phyloP scores from a whole-genome alignment of 768 basidiomycete genomes.

The Panus rudis region DNA sequence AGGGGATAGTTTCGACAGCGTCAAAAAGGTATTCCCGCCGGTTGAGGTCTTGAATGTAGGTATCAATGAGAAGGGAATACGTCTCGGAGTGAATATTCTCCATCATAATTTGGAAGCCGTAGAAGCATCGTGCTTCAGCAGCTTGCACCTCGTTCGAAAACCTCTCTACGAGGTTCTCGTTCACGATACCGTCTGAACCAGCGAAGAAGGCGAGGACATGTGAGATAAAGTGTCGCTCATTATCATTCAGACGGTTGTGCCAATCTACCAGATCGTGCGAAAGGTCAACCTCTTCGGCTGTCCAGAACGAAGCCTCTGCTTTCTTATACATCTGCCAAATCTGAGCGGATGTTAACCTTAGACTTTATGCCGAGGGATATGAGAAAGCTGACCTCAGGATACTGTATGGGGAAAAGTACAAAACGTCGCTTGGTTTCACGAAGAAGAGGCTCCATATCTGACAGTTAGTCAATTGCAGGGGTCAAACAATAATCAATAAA shows the following conservation, averaged over 20 bases:
- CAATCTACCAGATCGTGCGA: slow-evolving; percentile 83
- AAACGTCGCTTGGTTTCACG: slow-evolving; percentile 74
- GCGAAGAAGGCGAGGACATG: slow-evolving; percentile 96
- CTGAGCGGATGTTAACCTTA: slow-evolving; percentile 29
- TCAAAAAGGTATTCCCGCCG: slow-evolving; percentile 82
- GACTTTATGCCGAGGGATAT: neutral
- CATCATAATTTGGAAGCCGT: slow-evolving; percentile 99
- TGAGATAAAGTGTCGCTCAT: slow-evolving; percentile 85
- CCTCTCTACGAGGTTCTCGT: slow-evolving; percentile 91
- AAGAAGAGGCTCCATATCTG: slow-evolving; percentile 75
- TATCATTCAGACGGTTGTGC: slow-evolving; percentile 70
- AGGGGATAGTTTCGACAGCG: slow-evolving; percentile 91
- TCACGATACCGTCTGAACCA: slow-evolving; percentile 92
- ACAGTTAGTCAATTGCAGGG: neutral
- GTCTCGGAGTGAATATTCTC: slow-evolving; percentile 97
- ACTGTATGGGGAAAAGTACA: slow-evolving; percentile 91
- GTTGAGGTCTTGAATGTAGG: slow-evolving; percentile 77
- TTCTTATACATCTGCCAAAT: slow-evolving; percentile 97
- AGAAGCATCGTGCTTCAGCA: slow-evolving; percentile 93
- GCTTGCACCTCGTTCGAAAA: slow-evolving; percentile 90
- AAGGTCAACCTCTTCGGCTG: slow-evolving; percentile 86
- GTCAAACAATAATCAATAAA: neutral
- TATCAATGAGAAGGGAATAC: slow-evolving; percentile 93
- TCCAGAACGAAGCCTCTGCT: slow-evolving; percentile 92
- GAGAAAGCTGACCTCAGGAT: slow-evolving; percentile 67